A percentile compares a stretch with the other conserved stretches of the same genome.
These are phyloP conservation scores for Symbiodinium pilosum DNA, from an alignment of 73 alveolate species.

Conservation along the genomic window DNA sequence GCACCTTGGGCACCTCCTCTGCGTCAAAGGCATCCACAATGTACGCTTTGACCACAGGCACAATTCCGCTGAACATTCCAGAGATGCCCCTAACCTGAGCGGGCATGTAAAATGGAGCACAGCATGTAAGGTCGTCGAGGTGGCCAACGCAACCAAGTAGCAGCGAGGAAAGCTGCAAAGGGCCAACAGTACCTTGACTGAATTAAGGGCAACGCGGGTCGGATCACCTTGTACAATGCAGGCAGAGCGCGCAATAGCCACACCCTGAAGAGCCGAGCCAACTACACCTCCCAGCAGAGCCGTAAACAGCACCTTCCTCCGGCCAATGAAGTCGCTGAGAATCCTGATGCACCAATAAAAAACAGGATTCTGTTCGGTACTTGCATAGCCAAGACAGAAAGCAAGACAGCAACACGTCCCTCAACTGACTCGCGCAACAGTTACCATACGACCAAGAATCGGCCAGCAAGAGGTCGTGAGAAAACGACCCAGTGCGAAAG, in stretches of 20 bases:
- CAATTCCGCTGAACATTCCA: slow-evolving; percentile 91
- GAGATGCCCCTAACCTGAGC: slow-evolving; percentile 53
- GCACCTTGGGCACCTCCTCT: slow-evolving; percentile 76
- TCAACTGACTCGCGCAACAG: background rate
- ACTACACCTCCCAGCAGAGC: slow-evolving; percentile 67
- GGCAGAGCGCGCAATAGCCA: slow-evolving; percentile 80
- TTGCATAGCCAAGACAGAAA: background rate
- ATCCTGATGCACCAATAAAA: slow-evolving; percentile 13
- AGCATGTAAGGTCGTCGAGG: background rate
- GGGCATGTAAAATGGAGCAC: too few species aligned
- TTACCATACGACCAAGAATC: background rate
- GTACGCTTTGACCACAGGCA: slow-evolving; percentile 75
- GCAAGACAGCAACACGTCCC: background rate
- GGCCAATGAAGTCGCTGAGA: slow-evolving; percentile 76
- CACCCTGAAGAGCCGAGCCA: slow-evolving; percentile 84
- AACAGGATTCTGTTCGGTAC: background rate
- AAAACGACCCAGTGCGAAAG: slow-evolving; percentile 82
- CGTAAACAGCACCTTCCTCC: slow-evolving; percentile 45
- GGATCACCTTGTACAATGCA: too few species aligned
- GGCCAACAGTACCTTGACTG: slow-evolving; percentile 55
- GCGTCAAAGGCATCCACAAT: slow-evolving; percentile 65
- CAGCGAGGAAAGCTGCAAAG: slow-evolving; percentile 37
- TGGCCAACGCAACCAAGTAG: background rate
- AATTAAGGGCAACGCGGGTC: too few species aligned
- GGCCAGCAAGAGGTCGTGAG: slow-evolving; percentile 46